These are phyloP conservation scores for Aegilops bicornis DNA, from an alignment of 176 grass and related monocot genomes.

Conservation along the genomic window DNA sequence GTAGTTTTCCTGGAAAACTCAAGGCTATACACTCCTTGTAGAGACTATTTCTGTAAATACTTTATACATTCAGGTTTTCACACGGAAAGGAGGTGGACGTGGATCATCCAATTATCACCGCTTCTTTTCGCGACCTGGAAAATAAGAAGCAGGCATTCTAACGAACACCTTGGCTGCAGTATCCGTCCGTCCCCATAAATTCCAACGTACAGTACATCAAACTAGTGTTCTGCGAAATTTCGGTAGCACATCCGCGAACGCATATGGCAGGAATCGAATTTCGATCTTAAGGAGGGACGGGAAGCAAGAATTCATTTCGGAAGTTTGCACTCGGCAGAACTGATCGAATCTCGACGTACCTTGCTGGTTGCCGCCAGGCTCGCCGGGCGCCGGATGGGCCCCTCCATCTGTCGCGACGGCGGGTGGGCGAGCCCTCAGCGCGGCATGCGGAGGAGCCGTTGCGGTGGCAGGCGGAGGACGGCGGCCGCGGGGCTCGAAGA, in stretches of 20 bases:
- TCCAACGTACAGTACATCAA: not conserved
- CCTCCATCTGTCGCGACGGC: not conserved
- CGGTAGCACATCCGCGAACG: not conserved
- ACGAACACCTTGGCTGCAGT: not conserved
- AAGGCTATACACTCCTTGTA: not conserved
- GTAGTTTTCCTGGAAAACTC: not conserved
- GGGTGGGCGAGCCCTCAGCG: not conserved
- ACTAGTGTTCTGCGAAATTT: not conserved
- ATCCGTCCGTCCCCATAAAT: not conserved
- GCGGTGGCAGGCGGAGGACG: not conserved
- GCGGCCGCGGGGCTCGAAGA: not conserved
- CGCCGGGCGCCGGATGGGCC: not conserved
- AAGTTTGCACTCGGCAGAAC: not conserved
- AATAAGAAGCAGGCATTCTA: not conserved
- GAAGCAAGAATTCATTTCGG: not conserved
- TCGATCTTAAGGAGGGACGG: not conserved
- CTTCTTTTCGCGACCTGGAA: not conserved
- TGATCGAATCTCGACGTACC: not conserved
- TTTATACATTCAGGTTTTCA: not conserved
- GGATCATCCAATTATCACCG: too few species aligned
- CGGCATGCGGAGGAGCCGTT: not conserved
- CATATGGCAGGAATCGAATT: not conserved
- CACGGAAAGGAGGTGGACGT: not conserved
- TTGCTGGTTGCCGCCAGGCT: not conserved
- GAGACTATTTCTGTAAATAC: not conserved